Evolutionary conservation across 768 basidiomycete genomes (phyloP).

Genomic region (Pleurotus eryngii): DNA sequence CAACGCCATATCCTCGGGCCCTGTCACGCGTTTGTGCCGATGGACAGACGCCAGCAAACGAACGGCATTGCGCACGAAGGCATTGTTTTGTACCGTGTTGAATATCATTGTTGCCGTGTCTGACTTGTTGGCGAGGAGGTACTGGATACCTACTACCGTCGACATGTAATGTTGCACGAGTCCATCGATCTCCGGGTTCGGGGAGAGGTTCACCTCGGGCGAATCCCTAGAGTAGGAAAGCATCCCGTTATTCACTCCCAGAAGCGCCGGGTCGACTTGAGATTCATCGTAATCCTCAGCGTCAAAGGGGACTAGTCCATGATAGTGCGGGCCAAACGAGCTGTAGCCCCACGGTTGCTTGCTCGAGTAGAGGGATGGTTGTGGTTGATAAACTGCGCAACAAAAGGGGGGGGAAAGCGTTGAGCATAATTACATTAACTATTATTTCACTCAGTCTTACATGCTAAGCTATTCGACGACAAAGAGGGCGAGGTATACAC

Average conservation of each 20-base stretch:
- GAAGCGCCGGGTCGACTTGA: constrained; percentile 1
- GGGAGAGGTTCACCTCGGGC: neutral
- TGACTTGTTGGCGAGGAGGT: constrained; percentile 57
- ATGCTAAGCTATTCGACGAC: constrained; percentile 53
- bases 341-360: neutral
- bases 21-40: constrained; percentile 14
- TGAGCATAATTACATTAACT: constrained; percentile 8
- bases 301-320: neutral
- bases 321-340: neutral
- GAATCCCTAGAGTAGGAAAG: neutral
- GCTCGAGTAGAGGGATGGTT: neutral
- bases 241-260: neutral
- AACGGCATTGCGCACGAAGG: constrained; percentile 52
- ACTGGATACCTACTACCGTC: constrained; percentile 65
- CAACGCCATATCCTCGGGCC: constrained; percentile 29
- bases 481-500: neutral
- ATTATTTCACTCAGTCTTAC: constrained; percentile 47
- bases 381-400: neutral
- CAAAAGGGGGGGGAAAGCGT: neutral
- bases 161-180: constrained; percentile 48
- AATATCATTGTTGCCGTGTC: constrained; percentile 46
- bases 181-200: neutral
- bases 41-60: constrained; percentile 65
- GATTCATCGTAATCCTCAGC: neutral
- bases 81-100: constrained; percentile 42